Evolutionary conservation across 768 basidiomycete genomes (phyloP).

Genomic region (Tylopilus balloui): DNA sequence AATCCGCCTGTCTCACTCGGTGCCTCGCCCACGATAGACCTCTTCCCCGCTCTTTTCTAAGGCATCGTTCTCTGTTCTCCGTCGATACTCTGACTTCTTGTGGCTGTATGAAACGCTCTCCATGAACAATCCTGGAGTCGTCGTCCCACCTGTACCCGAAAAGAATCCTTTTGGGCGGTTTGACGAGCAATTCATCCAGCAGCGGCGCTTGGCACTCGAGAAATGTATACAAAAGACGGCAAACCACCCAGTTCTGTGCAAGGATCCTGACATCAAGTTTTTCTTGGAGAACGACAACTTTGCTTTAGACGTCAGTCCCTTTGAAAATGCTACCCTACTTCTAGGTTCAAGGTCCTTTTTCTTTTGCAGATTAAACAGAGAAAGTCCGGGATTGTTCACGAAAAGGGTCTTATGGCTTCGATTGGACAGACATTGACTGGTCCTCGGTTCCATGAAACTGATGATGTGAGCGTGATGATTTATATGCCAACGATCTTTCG

Average conservation of each 20-base stretch:
- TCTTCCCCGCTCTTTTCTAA: conserved; percentile 82
- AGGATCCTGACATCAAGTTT: conserved; percentile 81
- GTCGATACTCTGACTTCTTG: conserved; percentile 96
- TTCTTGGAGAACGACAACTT: conserved; percentile 96
- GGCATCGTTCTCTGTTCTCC: conserved; percentile 84
- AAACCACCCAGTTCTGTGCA: conserved; percentile 84
- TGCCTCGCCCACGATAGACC: conserved; percentile 46
- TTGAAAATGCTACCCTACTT: neutral
- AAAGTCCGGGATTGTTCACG: conserved; percentile 70
- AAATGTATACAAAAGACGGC: conserved; percentile 91
- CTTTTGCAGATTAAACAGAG: conserved; percentile 75
- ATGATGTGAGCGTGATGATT: conserved; percentile 52
- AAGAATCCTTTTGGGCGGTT: conserved; percentile 94
- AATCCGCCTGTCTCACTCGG: neutral
- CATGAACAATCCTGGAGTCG: conserved; percentile 90
- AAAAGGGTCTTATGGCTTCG: conserved; percentile 76
- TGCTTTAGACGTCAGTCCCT: conserved; percentile 69
- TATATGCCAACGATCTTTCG: neutral
- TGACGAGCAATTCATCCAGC: conserved; percentile 86
- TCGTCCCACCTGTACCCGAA: conserved; percentile 95
- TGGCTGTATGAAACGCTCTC: conserved; percentile 92
- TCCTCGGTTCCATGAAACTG: conserved; percentile 81
- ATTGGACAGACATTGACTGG: conserved; percentile 78
- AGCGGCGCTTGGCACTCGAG: conserved; percentile 78
- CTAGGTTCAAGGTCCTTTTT: neutral